A percentile compares a stretch with the other conserved stretches of the same genome.
Conservation (phyloP, 345 rosid genomes). For the Pistacia atlantica region DNA sequence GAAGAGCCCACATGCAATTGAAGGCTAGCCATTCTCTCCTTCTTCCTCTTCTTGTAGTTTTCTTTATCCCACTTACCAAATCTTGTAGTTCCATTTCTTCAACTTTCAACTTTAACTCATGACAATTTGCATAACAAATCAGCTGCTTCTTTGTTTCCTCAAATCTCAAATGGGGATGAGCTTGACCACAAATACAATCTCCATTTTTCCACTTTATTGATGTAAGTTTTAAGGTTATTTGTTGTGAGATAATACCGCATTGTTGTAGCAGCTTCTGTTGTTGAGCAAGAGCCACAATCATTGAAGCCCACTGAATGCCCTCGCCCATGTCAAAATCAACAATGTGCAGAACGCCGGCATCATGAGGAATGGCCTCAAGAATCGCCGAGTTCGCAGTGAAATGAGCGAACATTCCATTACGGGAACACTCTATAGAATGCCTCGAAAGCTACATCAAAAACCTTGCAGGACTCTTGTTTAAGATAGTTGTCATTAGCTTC, state of each 20-base stretch:
- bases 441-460: constrained; percentile 14
- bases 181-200: not conserved
- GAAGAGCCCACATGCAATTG: constrained; percentile 31
- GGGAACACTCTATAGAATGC: constrained; percentile 25
- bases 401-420: constrained; percentile 26
- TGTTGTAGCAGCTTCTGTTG: not conserved
- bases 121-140: not conserved
- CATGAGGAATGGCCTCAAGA: constrained; percentile 20
- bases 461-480: constrained; percentile 21
- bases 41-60: constrained; percentile 7
- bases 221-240: constrained; percentile 20
- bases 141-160: constrained; percentile 29
- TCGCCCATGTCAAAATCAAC: constrained; percentile 36
- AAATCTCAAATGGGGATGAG: constrained; percentile 5
- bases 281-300: constrained; percentile 21
- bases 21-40: constrained; percentile 24
- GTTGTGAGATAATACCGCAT: not conserved
- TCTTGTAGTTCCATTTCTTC: constrained; percentile 25
- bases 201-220: constrained; percentile 20
- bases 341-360: constrained; percentile 22
- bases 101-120: constrained; percentile 20
- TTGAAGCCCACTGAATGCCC: constrained; percentile 36
- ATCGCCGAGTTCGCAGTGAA: constrained; percentile 32
- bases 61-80: constrained; percentile 17
- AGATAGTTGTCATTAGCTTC: constrained; percentile 16